Conservation (phyloP, 2,329 filamentous ascomycete genomes). For the Ophiostoma populinum region DNA sequence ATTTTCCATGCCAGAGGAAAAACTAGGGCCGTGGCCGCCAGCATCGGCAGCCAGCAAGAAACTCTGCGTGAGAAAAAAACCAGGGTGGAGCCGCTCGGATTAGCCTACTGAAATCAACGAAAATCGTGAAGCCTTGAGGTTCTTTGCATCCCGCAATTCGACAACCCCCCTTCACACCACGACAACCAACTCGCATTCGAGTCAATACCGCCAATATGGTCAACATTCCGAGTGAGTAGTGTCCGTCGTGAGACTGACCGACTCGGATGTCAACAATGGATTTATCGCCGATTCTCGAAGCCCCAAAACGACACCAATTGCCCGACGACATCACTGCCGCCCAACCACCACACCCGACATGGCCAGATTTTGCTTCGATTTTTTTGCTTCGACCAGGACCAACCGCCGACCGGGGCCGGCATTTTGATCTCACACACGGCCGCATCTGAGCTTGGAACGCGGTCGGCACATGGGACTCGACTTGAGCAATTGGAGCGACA, state of each 20-base stretch:
- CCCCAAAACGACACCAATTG: not conserved
- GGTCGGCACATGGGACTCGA: no score
- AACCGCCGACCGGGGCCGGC: no score
- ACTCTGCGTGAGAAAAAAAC: no score
- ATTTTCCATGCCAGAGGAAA: conserved; percentile 5
- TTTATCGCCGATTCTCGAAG: not conserved
- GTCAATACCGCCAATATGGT: conserved; percentile 31
- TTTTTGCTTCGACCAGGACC: not conserved
- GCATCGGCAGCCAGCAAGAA: not conserved
- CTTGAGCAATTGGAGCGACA: no score
- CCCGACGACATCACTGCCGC: not conserved
- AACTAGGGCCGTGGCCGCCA: conserved; percentile 3
- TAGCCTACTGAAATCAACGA: conserved; percentile 2
- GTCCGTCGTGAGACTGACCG: not conserved
- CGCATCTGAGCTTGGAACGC: no score
- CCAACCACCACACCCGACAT: not conserved
- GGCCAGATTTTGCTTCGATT: not conserved
- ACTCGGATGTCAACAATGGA: not conserved
- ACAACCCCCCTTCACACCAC: conserved; percentile 7
- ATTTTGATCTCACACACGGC: no score
- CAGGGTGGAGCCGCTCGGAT: conserved; percentile 1
- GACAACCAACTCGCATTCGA: conserved; percentile 4
- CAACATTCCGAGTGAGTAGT: conserved; percentile 50
- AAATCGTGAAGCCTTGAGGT: not conserved
- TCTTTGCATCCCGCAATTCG: conserved; percentile 5